phyloP scores from a whole-genome alignment of 2,329 filamentous ascomycete species.

The Sporothrix humicola region DNA sequence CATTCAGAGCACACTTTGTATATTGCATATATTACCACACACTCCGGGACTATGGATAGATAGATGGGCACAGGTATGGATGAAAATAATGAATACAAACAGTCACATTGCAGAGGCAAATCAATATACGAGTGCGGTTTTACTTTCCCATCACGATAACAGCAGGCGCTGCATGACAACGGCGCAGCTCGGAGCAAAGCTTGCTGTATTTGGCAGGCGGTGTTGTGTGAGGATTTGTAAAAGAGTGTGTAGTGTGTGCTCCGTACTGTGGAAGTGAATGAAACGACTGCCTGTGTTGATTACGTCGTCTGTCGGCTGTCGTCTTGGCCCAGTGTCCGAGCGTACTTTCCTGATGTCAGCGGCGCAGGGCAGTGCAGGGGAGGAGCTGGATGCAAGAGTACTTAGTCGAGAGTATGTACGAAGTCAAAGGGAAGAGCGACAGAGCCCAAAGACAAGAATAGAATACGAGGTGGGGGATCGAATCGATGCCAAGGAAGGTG shows the following conservation, averaged over 20 bases:
- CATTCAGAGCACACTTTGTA: background rate
- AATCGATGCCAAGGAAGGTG: too few species aligned
- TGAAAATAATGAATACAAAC: constrained; percentile 11
- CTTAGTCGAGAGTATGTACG: background rate
- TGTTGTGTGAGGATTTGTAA: background rate
- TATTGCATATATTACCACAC: background rate
- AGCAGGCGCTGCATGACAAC: background rate
- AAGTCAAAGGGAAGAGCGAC: background rate
- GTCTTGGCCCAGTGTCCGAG: background rate
- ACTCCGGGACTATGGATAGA: background rate
- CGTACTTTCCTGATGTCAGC: background rate
- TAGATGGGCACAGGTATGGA: background rate
- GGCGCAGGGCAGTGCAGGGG: background rate
- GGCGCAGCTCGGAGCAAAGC: background rate
- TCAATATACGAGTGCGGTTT: background rate
- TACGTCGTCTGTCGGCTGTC: too few species aligned
- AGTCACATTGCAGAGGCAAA: background rate
- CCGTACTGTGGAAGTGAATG: background rate
- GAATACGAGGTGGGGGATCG: background rate
- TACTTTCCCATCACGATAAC: background rate
- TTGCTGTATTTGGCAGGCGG: constrained; percentile 3
- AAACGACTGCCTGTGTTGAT: too few species aligned
- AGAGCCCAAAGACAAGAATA: background rate
- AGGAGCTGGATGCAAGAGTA: background rate
- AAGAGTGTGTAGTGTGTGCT: background rate